These are phyloP conservation scores for Arabidopsis lyrata DNA, from an alignment of 441 rosid species.

Conservation along the genomic window DNA sequence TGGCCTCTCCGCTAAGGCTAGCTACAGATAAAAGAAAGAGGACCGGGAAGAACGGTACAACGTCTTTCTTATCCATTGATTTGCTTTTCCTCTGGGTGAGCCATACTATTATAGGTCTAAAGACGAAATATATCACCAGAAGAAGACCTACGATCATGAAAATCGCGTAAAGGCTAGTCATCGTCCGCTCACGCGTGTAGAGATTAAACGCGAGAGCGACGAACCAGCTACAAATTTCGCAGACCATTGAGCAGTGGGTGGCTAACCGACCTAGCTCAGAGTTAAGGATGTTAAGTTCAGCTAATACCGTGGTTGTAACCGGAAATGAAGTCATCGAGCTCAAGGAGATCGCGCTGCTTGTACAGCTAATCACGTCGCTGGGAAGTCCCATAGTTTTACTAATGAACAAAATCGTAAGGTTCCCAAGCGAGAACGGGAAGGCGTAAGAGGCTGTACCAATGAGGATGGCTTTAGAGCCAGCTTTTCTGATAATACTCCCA, in stretches of 20 bases:
- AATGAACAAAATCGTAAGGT: slow-evolving; percentile 27
- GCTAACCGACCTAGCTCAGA: slow-evolving; percentile 61
- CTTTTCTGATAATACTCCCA: slow-evolving; percentile 34
- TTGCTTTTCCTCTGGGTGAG: slow-evolving; percentile 27
- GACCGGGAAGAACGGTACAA: slow-evolving; percentile 36
- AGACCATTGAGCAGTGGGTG: slow-evolving; percentile 46
- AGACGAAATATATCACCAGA: background rate
- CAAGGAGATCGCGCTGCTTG: slow-evolving; percentile 4
- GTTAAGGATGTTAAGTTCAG: slow-evolving; percentile 56
- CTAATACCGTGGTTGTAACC: slow-evolving; percentile 50
- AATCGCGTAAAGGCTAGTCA: slow-evolving; percentile 3
- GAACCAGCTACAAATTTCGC: slow-evolving; percentile 33
- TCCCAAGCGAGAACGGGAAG: slow-evolving; percentile 42
- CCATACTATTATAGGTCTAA: slow-evolving; percentile 41
- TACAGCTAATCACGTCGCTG: background rate
- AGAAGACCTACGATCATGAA: background rate
- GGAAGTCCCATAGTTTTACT: slow-evolving; percentile 5
- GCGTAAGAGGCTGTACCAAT: slow-evolving; percentile 42
- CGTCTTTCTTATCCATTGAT: slow-evolving; percentile 26
- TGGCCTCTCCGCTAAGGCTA: slow-evolving; percentile 13
- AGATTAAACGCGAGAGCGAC: slow-evolving; percentile 12
- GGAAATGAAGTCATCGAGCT: slow-evolving; percentile 48
- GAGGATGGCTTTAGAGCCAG: slow-evolving; percentile 42
- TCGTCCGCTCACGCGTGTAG: slow-evolving; percentile 12
- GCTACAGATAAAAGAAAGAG: slow-evolving; percentile 31